Evolutionary conservation across 345 rosid species (phyloP).

Genomic region (Hibiscus trionum): DNA sequence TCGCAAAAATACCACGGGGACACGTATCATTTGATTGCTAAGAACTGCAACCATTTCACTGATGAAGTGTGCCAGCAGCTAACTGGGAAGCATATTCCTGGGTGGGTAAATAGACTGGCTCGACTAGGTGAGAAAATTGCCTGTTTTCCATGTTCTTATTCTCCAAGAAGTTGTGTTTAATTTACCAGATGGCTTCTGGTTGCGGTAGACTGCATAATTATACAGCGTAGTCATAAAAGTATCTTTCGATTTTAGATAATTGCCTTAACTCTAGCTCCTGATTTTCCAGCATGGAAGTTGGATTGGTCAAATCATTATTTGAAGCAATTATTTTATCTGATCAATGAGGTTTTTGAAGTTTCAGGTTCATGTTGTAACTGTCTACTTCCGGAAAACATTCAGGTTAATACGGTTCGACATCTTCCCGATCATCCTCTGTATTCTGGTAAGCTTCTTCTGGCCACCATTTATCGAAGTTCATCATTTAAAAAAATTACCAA

Average conservation of each 20-base stretch:
- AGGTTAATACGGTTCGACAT: slow-evolving; percentile 68
- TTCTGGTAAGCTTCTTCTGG: slow-evolving; percentile 48
- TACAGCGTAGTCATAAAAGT: not conserved
- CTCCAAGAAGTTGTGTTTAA: slow-evolving; percentile 4
- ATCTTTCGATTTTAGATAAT: not conserved
- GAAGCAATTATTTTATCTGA: slow-evolving; percentile 13
- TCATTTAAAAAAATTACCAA: not conserved
- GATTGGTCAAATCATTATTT: not conserved
- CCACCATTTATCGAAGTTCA: not conserved
- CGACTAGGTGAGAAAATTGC: slow-evolving; percentile 49
- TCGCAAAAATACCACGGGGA: slow-evolving; percentile 77
- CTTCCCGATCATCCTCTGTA: slow-evolving; percentile 59
- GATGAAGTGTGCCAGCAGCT: slow-evolving; percentile 64
- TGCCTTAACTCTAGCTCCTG: not conserved
- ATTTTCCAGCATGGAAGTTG: not conserved
- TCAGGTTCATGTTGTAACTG: slow-evolving; percentile 95
- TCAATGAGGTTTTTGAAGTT: slow-evolving; percentile 22
- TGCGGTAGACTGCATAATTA: slow-evolving; percentile 1
- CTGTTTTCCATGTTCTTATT: not conserved
- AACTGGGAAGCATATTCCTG: slow-evolving; percentile 83
- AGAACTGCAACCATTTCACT: slow-evolving; percentile 96
- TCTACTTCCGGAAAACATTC: slow-evolving; percentile 83
- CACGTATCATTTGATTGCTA: slow-evolving; percentile 87
- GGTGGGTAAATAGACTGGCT: slow-evolving; percentile 94
- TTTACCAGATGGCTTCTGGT: not conserved